Evolutionary conservation across 345 rosid species (phyloP).

Genomic region (Aquilaria malaccensis): DNA sequence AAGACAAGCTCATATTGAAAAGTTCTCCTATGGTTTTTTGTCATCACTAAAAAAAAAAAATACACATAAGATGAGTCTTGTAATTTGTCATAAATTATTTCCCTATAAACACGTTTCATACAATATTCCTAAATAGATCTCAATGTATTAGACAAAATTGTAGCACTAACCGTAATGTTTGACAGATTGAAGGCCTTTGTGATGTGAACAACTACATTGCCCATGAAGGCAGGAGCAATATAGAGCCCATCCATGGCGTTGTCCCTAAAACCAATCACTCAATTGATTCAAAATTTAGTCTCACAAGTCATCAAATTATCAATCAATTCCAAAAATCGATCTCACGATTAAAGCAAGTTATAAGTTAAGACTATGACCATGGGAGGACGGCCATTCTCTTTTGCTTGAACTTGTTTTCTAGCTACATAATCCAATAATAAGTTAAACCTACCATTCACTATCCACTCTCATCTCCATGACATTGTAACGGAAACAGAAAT

Average conservation of each 20-base stretch:
- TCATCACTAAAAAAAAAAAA: conserved; percentile 34
- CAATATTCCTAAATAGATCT: no score
- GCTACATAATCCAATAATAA: no score
- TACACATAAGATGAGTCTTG: conserved; percentile 35
- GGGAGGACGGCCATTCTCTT: no score
- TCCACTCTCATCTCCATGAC: no score
- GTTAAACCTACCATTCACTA: no score
- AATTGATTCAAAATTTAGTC: neutral
- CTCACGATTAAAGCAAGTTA: conserved; percentile 12
- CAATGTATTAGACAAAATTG: no score
- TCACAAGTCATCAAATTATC: no score
- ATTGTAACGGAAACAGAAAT: conserved; percentile 24
- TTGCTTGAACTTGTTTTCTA: no score
- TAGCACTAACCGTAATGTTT: conserved; percentile 30
- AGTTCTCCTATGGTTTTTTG: conserved; percentile 52
- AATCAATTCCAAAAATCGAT: neutral
- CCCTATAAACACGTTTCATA: no score
- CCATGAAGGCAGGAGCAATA: conserved; percentile 54
- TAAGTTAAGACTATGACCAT: conserved; percentile 35
- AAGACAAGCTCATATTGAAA: conserved; percentile 59
- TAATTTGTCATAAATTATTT: neutral
- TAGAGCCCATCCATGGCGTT: conserved; percentile 45
- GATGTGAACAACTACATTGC: conserved; percentile 44
- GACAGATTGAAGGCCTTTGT: conserved; percentile 52
- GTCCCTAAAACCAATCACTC: conserved; percentile 19